Conservation (phyloP, 2,329 filamentous ascomycete genomes). For the Teratosphaeria nubilosa region DNA sequence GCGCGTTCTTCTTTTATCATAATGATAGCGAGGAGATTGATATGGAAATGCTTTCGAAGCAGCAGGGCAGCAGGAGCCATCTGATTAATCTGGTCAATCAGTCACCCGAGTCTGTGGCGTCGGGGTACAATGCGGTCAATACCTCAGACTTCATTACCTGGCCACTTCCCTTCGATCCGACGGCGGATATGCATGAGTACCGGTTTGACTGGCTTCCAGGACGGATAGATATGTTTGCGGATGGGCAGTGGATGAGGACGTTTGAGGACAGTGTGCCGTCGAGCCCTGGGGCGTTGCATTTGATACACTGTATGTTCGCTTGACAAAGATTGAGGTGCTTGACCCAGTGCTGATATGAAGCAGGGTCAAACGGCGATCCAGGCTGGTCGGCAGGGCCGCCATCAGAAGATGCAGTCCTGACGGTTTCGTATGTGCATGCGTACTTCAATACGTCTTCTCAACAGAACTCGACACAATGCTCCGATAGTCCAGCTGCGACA, state of each 20-base stretch:
- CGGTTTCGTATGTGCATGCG: constrained; percentile 60
- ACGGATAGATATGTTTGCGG: constrained; percentile 58
- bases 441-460: constrained; percentile 53
- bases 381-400: constrained; percentile 65
- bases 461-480: background rate
- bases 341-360: no score
- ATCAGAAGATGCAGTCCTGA: constrained; percentile 48
- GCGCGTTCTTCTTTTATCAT: constrained; percentile 74
- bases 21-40: constrained; percentile 75
- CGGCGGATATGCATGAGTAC: constrained; percentile 61
- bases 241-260: constrained; percentile 50
- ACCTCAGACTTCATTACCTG: constrained; percentile 50
- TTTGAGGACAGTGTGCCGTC: constrained; percentile 39
- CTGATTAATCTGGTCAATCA: constrained; percentile 69
- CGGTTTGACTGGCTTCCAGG: constrained; percentile 62
- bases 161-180: constrained; percentile 57
- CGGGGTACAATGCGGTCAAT: constrained; percentile 52
- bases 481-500: background rate
- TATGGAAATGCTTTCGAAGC: constrained; percentile 57
- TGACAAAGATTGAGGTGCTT: no score
- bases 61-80: constrained; percentile 39
- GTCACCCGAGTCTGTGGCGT: constrained; percentile 47
- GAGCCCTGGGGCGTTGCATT: constrained; percentile 53
- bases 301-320: constrained; percentile 26
- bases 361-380: constrained; percentile 7